A percentile compares a stretch with the other conserved stretches of the same genome.
phyloP scores from a whole-genome alignment of 2,329 filamentous ascomycete genomes.

The Bertia moriformis region DNA sequence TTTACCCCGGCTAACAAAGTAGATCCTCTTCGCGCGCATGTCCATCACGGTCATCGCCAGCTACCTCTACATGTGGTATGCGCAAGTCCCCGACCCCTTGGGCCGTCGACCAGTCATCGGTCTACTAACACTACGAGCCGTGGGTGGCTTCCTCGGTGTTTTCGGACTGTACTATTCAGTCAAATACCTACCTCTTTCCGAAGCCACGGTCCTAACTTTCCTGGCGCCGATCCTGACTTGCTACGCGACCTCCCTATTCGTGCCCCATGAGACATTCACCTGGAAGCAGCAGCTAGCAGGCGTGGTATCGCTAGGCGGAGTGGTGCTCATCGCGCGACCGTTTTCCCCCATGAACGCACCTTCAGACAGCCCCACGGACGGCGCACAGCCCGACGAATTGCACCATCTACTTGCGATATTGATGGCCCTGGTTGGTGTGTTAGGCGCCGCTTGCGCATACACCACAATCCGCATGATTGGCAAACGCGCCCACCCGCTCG shows the following conservation, averaged over 20 bases:
- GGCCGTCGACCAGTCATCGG: constrained; percentile 28
- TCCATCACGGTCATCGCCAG: constrained; percentile 54
- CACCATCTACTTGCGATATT: constrained; percentile 58
- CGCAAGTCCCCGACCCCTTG: constrained; percentile 48
- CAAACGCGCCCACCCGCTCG: constrained; percentile 63
- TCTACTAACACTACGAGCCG: not conserved
- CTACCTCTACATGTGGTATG: constrained; percentile 60
- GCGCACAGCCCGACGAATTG: constrained; percentile 16
- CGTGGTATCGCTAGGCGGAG: constrained; percentile 61
- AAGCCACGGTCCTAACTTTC: constrained; percentile 83
- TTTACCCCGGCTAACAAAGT: too few relatives aligned
- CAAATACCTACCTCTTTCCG: constrained; percentile 69
- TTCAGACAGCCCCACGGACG: constrained; percentile 4
- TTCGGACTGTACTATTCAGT: constrained; percentile 57
- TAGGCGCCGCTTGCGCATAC: constrained; percentile 62
- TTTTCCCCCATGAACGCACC: constrained; percentile 31
- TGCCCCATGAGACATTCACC: constrained; percentile 61
- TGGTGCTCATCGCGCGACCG: constrained; percentile 71
- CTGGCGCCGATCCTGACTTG: constrained; percentile 66
- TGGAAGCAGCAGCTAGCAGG: constrained; percentile 63
- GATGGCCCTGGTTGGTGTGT: constrained; percentile 60
- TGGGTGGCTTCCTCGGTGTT: constrained; percentile 49
- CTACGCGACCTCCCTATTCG: constrained; percentile 62
- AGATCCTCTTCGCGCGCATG: constrained; percentile 68
- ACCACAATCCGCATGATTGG: constrained; percentile 70